Evolutionary conservation across 164 flowering plant species (phyloP).

Genomic region (Euptelea pleiosperma): DNA sequence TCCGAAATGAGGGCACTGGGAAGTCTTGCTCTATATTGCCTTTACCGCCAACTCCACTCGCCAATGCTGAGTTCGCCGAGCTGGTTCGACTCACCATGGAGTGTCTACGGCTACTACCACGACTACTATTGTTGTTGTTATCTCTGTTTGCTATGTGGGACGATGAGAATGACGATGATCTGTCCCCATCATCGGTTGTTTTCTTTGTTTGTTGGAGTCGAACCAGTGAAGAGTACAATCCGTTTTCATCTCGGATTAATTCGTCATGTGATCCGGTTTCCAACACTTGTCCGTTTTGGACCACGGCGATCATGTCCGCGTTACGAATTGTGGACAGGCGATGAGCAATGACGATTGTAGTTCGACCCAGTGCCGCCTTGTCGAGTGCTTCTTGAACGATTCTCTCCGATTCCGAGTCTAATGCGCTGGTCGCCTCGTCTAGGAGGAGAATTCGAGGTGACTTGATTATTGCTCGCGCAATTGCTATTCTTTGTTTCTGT

Average conservation of each 20-base stretch:
- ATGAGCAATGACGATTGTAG: conserved; percentile 82
- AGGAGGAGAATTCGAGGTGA: conserved; percentile 66
- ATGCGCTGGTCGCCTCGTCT: conserved; percentile 85
- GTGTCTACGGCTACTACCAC: conserved; percentile 28
- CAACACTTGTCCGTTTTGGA: conserved; percentile 56
- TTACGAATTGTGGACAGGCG: conserved; percentile 79
- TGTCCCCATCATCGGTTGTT: not conserved
- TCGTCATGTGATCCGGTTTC: conserved; percentile 71
- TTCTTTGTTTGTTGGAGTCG: conserved; percentile 47
- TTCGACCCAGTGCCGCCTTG: conserved; percentile 61
- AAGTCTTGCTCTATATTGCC: conserved; percentile 14
- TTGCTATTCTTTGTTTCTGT: conserved; percentile 88
- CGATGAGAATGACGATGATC: not conserved
- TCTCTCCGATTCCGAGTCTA: conserved; percentile 83
- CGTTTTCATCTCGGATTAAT: conserved; percentile 37
- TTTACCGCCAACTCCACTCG: not conserved
- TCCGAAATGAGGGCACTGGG: conserved; percentile 56
- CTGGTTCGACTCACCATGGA: conserved; percentile 47
- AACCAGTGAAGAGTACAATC: conserved; percentile 54
- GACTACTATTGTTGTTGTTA: conserved; percentile 30
- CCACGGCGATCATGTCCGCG: conserved; percentile 70
- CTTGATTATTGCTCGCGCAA: conserved; percentile 74
- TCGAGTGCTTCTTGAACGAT: conserved; percentile 79
- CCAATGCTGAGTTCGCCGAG: conserved; percentile 39
- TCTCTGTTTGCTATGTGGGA: conserved; percentile 19